Base-by-base conservation (phyloP, 2,329 filamentous ascomycete genomes). In the Plectosphaerella cucumerina region DNA sequence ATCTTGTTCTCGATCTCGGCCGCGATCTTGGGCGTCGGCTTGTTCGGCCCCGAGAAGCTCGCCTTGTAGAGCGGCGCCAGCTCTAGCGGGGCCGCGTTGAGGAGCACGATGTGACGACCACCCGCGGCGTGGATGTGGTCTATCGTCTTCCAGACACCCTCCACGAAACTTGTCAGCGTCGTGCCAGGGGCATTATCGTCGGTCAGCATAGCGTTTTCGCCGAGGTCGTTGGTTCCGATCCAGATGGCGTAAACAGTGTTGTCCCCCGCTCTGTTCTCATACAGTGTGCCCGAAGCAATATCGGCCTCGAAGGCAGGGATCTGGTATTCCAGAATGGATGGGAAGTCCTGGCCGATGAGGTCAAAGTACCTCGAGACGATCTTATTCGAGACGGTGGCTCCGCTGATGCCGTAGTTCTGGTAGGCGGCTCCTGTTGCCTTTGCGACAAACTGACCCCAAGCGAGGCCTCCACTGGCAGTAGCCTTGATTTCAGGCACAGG, bases 161-260 rank as follows among this genome's bases (percentile, higher is more conserved):
- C 78, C 3, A 84, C 75, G 60, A 85, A 90, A 60, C 85, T 77
- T 1, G 75, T 70, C 6, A 91, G 75, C 2, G 80, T 85, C 22
- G 81, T 84, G 14, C 77, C 79, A 0, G 70, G 59, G 5, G 76
- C 66, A 62, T 90, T 84, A 18, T 73, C 75, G 61, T 90, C 85
- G 4, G 77, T 82, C 31, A 92, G 64, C 61, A 91, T 86, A 8
- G 78, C 85, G 48, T 75, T 67, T 50, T 73, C 75, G 18, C 88
- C 87, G 11, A 93, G 71, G 60, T 94, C 89, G 62, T 93, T 93
- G 21, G 87, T 91, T 3, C 89, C 89, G 59, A 92, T 90, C 86
- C 86, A 92, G 47, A 92, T 77, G 1, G 82, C 77, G 60, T 90
- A 92, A 2, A 89, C 82, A 0, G 87, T 89, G 55, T 84, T 82